Conservation (phyloP, 179 eudicot genomes). For the Drosera spatulata region DNA sequence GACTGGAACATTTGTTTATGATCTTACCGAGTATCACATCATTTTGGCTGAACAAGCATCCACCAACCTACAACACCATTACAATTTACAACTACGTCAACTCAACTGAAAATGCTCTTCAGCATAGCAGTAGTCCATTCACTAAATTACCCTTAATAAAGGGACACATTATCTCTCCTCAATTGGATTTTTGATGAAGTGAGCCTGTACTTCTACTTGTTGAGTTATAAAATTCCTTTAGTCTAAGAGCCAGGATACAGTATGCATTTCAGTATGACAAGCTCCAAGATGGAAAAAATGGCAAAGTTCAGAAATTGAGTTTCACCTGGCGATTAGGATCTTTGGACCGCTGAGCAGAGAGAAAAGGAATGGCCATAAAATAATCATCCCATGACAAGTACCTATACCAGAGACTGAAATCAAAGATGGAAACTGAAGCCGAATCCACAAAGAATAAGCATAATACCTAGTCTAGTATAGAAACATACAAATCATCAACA, state of each 20-base stretch:
- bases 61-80: conserved; percentile 55
- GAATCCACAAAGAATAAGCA: too few relatives aligned
- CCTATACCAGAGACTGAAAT: conserved; percentile 19
- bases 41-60: conserved; percentile 85
- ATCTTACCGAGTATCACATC: conserved; percentile 79
- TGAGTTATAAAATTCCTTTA: too few relatives aligned
- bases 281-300: too few relatives aligned
- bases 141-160: too few relatives aligned
- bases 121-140: too few relatives aligned
- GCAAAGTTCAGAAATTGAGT: background rate
- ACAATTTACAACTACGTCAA: background rate
- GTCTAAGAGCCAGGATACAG: too few relatives aligned
- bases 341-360: conserved; percentile 87
- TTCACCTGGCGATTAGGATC: conserved; percentile 90
- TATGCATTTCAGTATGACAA: too few relatives aligned
- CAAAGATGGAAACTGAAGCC: too few relatives aligned
- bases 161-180: too few relatives aligned
- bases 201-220: too few relatives aligned
- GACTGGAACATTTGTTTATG: background rate
- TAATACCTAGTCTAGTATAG: too few relatives aligned
- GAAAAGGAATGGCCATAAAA: conserved; percentile 86
- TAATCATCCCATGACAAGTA: conserved; percentile 94
- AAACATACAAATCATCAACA: background rate
- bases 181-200: too few relatives aligned
- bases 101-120: background rate